Percentiles rank a stretch among this genome's conserved stretches.
Conservation (phyloP, 2,329 filamentous ascomycete species). For the Aspergillus novoparasiticus region DNA sequence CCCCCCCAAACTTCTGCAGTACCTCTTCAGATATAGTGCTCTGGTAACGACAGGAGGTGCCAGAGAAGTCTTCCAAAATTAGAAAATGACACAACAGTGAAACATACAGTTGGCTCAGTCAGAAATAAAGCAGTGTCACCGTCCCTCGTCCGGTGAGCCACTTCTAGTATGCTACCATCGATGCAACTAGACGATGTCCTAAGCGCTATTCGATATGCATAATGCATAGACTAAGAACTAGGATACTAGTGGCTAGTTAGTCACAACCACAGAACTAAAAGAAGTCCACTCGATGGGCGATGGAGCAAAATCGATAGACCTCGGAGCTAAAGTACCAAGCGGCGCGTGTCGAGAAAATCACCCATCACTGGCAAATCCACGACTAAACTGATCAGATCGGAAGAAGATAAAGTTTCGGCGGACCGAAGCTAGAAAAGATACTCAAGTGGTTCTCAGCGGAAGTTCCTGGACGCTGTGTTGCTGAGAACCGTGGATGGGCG, state of each 20-base stretch:
- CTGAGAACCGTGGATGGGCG: not conserved
- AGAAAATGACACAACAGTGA: not conserved
- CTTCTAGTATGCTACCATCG: not conserved
- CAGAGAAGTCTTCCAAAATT: not conserved
- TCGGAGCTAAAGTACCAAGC: not conserved
- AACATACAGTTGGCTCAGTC: not conserved
- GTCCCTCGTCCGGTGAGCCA: not conserved
- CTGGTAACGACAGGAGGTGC: not conserved
- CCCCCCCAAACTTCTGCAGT: not conserved
- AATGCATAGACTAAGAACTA: not conserved
- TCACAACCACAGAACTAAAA: not conserved
- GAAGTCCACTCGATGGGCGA: not conserved
- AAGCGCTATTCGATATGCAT: not conserved
- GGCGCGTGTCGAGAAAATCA: not conserved
- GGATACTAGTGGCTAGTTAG: not conserved
- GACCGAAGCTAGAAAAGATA: not conserved
- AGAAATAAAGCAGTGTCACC: not conserved
- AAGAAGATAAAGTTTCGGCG: not conserved
- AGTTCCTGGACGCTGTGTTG: slow-evolving; percentile 1
- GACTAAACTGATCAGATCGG: not conserved
- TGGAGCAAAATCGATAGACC: not conserved
- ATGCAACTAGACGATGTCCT: not conserved
- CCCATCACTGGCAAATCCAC: not conserved
- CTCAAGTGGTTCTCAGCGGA: not conserved
- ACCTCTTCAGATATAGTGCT: not conserved